Percentiles rank a stretch among this genome's conserved stretches.
phyloP scores from a whole-genome alignment of 768 basidiomycete species.

The Trametes villosa region DNA sequence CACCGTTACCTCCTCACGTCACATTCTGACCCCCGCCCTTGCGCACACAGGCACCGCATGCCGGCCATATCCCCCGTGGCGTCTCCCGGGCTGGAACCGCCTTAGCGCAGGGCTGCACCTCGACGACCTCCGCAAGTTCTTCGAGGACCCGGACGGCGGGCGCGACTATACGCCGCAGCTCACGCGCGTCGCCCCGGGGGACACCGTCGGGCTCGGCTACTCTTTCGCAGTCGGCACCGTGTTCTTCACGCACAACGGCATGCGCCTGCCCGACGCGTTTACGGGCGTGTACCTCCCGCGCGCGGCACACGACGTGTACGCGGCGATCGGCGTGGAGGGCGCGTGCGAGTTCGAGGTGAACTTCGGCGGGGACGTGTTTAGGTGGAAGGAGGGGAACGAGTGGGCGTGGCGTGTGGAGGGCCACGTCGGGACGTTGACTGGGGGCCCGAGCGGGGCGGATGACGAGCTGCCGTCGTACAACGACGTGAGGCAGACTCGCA shows the following conservation, averaged over 20 bases:
- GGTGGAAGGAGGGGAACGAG: slow-evolving; percentile 70
- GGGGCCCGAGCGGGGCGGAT: slow-evolving; percentile 36
- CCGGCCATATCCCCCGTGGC: slow-evolving; percentile 65
- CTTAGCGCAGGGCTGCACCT: slow-evolving; percentile 67
- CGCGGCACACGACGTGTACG: slow-evolving; percentile 58
- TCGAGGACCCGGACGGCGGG: slow-evolving; percentile 68
- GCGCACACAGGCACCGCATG: slow-evolving; percentile 57
- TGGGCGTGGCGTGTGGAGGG: slow-evolving; percentile 68
- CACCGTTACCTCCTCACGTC: background rate
- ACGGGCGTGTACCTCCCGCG: slow-evolving; percentile 61
- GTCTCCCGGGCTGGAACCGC: slow-evolving; percentile 75
- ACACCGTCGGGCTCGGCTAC: slow-evolving; percentile 68
- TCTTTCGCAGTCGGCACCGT: slow-evolving; percentile 53
- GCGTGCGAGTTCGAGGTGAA: slow-evolving; percentile 61
- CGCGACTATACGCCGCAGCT: slow-evolving; percentile 51
- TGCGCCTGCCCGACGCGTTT: slow-evolving; percentile 59
- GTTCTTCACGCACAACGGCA: slow-evolving; percentile 71
- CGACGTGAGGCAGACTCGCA: slow-evolving; percentile 13
- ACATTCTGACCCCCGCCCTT: background rate
- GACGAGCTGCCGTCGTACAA: slow-evolving; percentile 47
- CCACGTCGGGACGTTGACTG: slow-evolving; percentile 55
- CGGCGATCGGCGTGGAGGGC: slow-evolving; percentile 59
- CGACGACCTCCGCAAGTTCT: slow-evolving; percentile 76
- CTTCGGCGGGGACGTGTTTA: slow-evolving; percentile 54
- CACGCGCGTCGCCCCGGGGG: slow-evolving; percentile 44